These are phyloP conservation scores for Botrytis sinoallii DNA, from an alignment of 2,329 filamentous ascomycete species.

Conservation along the genomic window DNA sequence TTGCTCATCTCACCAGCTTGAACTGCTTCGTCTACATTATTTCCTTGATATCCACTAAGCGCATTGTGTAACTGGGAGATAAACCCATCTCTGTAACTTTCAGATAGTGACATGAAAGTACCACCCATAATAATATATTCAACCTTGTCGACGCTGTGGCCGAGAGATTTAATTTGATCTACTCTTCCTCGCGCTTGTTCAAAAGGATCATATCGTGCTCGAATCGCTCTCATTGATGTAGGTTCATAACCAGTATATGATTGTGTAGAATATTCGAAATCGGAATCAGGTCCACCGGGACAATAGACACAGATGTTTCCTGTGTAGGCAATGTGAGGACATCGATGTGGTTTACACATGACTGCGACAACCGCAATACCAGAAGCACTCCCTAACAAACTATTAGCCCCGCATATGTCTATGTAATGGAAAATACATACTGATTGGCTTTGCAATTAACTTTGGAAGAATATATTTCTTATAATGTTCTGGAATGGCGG, in stretches of 20 bases:
- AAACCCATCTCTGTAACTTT: constrained; percentile 87
- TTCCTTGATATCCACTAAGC: constrained; percentile 90
- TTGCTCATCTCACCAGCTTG: constrained; percentile 94
- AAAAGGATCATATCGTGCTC: constrained; percentile 94
- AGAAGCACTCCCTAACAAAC: constrained; percentile 73
- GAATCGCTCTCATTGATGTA: constrained; percentile 96
- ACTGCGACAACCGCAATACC: constrained; percentile 98
- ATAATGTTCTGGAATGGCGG: constrained; percentile 97
- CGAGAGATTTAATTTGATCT: constrained; percentile 92
- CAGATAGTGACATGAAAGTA: constrained; percentile 94
- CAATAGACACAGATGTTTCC: constrained; percentile 99
- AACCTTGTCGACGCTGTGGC: constrained; percentile 97
- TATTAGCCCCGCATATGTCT: constrained; percentile 20
- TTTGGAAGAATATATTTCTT: constrained; percentile 99
- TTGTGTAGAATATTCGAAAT: constrained; percentile 98
- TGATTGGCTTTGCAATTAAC: constrained; percentile 93
- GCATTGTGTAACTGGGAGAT: constrained; percentile 96
- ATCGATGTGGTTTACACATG: constrained; percentile 98
- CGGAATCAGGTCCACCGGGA: constrained; percentile 92
- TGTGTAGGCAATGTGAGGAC: constrained; percentile 96
- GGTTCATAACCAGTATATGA: constrained; percentile 99
- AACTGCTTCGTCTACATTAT: constrained; percentile 92
- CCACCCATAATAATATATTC: constrained; percentile 99
- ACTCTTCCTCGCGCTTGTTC: constrained; percentile 95
- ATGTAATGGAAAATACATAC: constrained; percentile 46